Conservation (phyloP, 78 protist genomes). For the Planoprotostelium fungivorum region DNA sequence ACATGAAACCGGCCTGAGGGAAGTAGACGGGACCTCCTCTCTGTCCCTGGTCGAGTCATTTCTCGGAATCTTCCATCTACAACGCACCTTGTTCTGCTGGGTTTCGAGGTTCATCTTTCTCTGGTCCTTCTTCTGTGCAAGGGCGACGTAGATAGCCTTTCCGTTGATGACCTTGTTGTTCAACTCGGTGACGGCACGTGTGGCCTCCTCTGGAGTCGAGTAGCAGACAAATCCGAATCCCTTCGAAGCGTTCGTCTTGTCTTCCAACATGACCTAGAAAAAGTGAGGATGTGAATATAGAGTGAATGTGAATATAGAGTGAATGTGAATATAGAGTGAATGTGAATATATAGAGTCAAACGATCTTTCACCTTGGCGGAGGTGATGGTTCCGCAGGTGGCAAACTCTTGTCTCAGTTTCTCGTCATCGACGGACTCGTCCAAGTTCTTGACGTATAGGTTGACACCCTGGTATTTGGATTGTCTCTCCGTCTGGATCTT, state of each 20-base stretch:
- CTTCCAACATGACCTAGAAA: constrained; percentile 83
- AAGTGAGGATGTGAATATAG: no score
- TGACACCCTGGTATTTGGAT: constrained; percentile 77
- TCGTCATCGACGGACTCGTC: constrained; percentile 88
- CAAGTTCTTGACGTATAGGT: constrained; percentile 96
- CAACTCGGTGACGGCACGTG: constrained; percentile 89
- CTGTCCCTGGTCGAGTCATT: no score
- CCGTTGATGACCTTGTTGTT: constrained; percentile 81
- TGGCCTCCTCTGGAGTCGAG: constrained; percentile 90
- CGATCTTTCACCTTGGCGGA: constrained; percentile 25
- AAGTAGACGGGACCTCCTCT: not conserved
- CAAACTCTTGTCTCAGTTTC: constrained; percentile 74
- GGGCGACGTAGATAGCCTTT: constrained; percentile 94
- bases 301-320: no score
- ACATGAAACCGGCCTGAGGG: constrained; percentile 1
- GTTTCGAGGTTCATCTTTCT: constrained; percentile 79
- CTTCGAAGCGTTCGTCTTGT: constrained; percentile 43
- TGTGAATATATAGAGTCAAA: not conserved
- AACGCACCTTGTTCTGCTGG: constrained; percentile 60
- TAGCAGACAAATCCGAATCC: constrained; percentile 98
- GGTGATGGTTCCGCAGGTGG: constrained; percentile 89
- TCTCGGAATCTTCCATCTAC: no score
- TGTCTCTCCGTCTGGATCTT: constrained; percentile 29
- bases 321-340: not conserved
- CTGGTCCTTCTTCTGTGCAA: constrained; percentile 88